Evolutionary conservation across 345 rosid species (phyloP), one percentile per base, ranked within the genome.

Genomic region (Eucalyptus sp.): DNA sequence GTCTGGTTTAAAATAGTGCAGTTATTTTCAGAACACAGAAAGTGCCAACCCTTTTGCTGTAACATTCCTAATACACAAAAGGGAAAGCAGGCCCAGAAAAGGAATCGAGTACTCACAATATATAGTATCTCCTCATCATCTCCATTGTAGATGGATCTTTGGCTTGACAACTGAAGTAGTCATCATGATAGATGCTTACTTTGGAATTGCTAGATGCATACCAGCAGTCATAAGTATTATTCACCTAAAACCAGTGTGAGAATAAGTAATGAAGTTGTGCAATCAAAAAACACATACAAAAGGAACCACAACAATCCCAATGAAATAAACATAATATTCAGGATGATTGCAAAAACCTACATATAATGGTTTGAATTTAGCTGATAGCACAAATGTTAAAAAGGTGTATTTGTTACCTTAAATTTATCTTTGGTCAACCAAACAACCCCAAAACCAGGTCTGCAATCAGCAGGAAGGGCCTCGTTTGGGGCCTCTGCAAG

Each of bases 161-260:
- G 49, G 94, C 92, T 84, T 93, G 96, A 92, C 99, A 97, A 89
- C 94, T 91, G 64, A 95, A 96, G 90, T 95, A 92, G 50, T 92
- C 92, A 90, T 96, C 95, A 43, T 56, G 93, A 93, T 95, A 94
- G 87, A 97, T 93, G 92, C 92, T 97, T 88, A 97, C 95, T 91
- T 92, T 94, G 54, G 97, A 93, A 88, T 91, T 85, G 43, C 96
- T 96, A 64, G 94, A 83, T 29, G 94, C 90, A 88, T 95, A 96
- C 99, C 98, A 97, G 94, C 98, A 96, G 89, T 95, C 96, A 86
- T 96, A 97, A 88, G 99, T 97, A 91, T 94, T 92, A 89, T 97
- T 97, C 48, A 97, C 96, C 99, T 96, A 90, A 92, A 88, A 52
- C 62, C 68, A 76, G 41, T 8, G 44, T n/a, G 66, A 90, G 12